Evolutionary conservation across 352 stramenopile genomes (phyloP).

Genomic region (Phytophthora pluvialis): DNA sequence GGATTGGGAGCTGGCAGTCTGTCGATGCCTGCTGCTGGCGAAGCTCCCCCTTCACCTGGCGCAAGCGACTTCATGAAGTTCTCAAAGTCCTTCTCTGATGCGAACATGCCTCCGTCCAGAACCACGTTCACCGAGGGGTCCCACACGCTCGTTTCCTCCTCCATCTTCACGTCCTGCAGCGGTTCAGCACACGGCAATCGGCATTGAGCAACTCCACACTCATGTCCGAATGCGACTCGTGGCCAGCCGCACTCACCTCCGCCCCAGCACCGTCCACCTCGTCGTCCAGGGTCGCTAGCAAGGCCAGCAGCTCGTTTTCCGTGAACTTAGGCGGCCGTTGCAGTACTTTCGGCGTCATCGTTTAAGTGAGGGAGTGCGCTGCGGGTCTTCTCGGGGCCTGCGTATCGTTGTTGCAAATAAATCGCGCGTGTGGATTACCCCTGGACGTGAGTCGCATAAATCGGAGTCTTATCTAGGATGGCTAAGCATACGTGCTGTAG

Average conservation of each 20-base stretch:
- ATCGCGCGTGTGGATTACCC: constrained; percentile 18
- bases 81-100: constrained; percentile 18
- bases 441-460: not conserved
- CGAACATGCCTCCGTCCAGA: constrained; percentile 16
- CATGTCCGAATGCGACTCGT: not conserved
- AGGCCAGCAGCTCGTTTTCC: constrained; percentile 52
- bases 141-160: constrained; percentile 9
- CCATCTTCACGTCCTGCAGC: constrained; percentile 12
- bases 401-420: constrained; percentile 11
- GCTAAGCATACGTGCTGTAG: no score
- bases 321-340: constrained; percentile 36
- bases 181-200: not conserved
- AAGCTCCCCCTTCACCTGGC: not conserved
- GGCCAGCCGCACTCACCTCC: constrained; percentile 1
- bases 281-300: constrained; percentile 39
- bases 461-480: not conserved
- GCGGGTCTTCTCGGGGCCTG: not conserved
- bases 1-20: not conserved
- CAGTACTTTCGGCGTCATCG: constrained; percentile 3
- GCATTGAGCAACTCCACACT: not conserved
- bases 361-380: constrained; percentile 6
- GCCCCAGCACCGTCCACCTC: not conserved
- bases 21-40: not conserved
- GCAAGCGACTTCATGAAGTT: constrained; percentile 21
- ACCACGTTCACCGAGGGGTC: constrained; percentile 11